These are phyloP conservation scores for Crotalaria pallida DNA, from an alignment of 306 rosid species.

Conservation along the genomic window DNA sequence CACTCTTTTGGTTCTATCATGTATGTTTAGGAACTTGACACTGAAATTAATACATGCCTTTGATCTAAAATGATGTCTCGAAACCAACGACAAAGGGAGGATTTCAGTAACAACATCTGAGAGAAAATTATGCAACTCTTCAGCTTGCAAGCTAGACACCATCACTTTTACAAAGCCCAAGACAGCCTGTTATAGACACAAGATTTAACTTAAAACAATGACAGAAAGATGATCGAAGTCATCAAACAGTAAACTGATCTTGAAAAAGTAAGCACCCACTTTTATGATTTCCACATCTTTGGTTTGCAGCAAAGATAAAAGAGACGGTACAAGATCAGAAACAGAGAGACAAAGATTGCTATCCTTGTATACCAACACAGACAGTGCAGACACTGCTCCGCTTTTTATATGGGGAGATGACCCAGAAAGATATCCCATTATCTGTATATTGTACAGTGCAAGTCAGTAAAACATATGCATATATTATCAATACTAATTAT, in stretches of 20 bases:
- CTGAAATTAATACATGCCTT: slow-evolving; percentile 50
- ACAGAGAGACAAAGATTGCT: slow-evolving; percentile 47
- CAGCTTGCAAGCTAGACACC: slow-evolving; percentile 64
- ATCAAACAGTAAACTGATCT: slow-evolving; percentile 11
- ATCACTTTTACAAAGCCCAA: slow-evolving; percentile 90
- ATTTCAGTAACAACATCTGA: slow-evolving; percentile 49
- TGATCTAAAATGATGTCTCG: slow-evolving; percentile 78
- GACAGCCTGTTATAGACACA: slow-evolving; percentile 65
- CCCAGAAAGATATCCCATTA: slow-evolving; percentile 87
- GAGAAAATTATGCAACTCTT: slow-evolving; percentile 56
- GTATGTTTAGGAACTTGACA: background rate
- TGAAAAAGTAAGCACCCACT: slow-evolving; percentile 39
- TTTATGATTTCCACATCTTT: slow-evolving; percentile 76
- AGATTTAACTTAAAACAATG: slow-evolving; percentile 22
- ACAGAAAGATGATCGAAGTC: slow-evolving; percentile 17
- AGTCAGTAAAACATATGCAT: slow-evolving; percentile 8
- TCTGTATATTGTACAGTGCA: slow-evolving; percentile 38
- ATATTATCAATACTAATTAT: slow-evolving; percentile 15
- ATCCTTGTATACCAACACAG: slow-evolving; percentile 73
- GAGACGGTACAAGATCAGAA: slow-evolving; percentile 72
- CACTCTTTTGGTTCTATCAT: background rate
- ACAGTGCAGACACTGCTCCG: slow-evolving; percentile 90
- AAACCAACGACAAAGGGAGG: slow-evolving; percentile 78
- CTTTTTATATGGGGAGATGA: slow-evolving; percentile 88
- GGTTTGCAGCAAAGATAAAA: slow-evolving; percentile 70